Percentiles rank a stretch among this genome's conserved stretches.
Conservation (phyloP, 345 rosid species). For the Populus deltoides region DNA sequence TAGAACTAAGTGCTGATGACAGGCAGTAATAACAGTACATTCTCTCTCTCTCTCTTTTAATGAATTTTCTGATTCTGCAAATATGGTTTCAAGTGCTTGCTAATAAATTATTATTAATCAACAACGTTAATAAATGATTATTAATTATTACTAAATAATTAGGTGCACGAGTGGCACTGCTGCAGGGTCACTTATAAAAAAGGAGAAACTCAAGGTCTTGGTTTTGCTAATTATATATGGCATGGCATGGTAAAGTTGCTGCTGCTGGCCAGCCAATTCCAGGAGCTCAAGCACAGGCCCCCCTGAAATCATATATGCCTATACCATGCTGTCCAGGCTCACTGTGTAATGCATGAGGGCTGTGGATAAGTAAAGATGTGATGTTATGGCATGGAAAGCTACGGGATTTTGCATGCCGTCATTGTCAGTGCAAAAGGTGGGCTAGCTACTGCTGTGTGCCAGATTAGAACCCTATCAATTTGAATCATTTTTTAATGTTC, state of each 20-base stretch:
- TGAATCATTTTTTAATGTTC: slow-evolving; percentile 23
- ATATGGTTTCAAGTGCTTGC: not conserved
- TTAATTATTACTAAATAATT: not conserved
- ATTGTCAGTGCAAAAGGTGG: slow-evolving; percentile 22
- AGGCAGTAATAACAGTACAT: not conserved
- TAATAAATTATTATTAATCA: not conserved
- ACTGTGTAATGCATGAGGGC: slow-evolving; percentile 7
- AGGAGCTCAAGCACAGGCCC: not conserved
- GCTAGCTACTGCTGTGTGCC: slow-evolving; percentile 35
- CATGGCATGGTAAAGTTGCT: not conserved
- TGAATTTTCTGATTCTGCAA: not conserved
- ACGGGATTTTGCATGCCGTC: slow-evolving; percentile 6
- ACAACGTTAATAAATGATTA: slow-evolving; percentile 8
- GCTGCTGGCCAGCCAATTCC: not conserved
- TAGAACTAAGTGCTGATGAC: not conserved
- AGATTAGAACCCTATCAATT: slow-evolving; percentile 27
- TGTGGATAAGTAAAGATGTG: not conserved
- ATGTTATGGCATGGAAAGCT: not conserved
- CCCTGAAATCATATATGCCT: too few species aligned
- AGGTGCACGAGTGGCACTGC: slow-evolving; percentile 60
- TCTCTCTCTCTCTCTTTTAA: not conserved
- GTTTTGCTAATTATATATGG: not conserved
- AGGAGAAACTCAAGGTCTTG: slow-evolving; percentile 1
- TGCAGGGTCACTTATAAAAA: slow-evolving; percentile 12
- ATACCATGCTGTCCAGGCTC: slow-evolving; percentile 7